These are phyloP conservation scores for Hypoxylon trugodes DNA, from an alignment of 495 filamentous ascomycete species.

Conservation along the genomic window DNA sequence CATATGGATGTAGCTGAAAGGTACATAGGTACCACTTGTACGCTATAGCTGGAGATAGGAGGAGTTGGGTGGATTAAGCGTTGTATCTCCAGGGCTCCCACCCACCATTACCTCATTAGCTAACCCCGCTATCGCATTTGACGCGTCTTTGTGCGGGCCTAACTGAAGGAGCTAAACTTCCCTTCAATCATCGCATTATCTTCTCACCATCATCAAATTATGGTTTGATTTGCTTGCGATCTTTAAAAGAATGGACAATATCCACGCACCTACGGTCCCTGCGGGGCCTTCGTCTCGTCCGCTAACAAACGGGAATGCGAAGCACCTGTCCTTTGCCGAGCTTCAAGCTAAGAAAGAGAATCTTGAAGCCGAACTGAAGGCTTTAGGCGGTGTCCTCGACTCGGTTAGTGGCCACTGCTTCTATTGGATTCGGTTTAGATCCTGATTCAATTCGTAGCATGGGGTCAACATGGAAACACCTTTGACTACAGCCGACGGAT, in stretches of 20 bases:
- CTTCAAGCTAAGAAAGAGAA: constrained; percentile 76
- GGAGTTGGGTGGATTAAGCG: not conserved
- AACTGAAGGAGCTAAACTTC: no score
- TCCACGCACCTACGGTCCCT: constrained; percentile 78
- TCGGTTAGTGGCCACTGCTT: constrained; percentile 67
- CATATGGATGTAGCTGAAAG: no score
- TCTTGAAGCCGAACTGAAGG: constrained; percentile 84
- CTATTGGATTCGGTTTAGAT: constrained; percentile 2
- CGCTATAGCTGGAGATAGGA: not conserved
- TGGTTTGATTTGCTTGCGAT: constrained; percentile 21
- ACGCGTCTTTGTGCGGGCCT: constrained; percentile 24
- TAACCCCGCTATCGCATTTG: constrained; percentile 29
- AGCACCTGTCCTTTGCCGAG: constrained; percentile 67
- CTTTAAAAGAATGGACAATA: constrained; percentile 67
- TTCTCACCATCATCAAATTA: constrained; percentile 6
- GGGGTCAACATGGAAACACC: constrained; percentile 90
- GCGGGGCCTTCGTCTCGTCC: constrained; percentile 72
- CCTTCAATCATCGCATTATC: constrained; percentile 2
- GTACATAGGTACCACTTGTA: no score
- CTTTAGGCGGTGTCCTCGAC: constrained; percentile 82
- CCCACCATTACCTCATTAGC: constrained; percentile 16
- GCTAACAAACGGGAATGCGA: constrained; percentile 60
- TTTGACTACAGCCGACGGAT: constrained; percentile 91
- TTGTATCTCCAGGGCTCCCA: not conserved
- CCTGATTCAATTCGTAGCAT: constrained; percentile 66